Percentiles rank a stretch among this genome's conserved stretches.
Evolutionary conservation across 2,329 filamentous ascomycete genomes (phyloP).

Genomic region (Curvularia sp.): DNA sequence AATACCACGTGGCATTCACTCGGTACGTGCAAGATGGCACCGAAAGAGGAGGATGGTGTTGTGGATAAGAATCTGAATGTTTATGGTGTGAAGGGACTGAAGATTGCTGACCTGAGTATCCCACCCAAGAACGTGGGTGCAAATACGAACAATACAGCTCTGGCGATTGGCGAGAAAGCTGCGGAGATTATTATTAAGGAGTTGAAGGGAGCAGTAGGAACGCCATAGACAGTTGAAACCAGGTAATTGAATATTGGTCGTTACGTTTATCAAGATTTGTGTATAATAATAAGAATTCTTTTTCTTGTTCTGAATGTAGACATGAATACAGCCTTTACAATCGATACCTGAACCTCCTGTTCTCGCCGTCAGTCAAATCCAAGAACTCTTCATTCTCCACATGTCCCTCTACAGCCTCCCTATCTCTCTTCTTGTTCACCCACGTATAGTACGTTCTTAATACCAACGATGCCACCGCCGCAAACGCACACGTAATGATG

Average conservation of each 20-base stretch:
- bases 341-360: slow-evolving; percentile 32
- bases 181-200: slow-evolving; percentile 39
- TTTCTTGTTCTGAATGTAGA: background rate
- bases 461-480: slow-evolving; percentile 53
- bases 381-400: slow-evolving; percentile 44
- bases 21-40: slow-evolving; percentile 45
- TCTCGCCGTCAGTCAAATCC: slow-evolving; percentile 49
- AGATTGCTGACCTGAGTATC: slow-evolving; percentile 55
- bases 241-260: background rate
- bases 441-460: slow-evolving; percentile 34
- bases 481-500: slow-evolving; percentile 29
- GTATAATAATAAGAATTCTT: background rate
- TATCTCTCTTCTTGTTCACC: slow-evolving; percentile 45
- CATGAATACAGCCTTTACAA: slow-evolving; percentile 7
- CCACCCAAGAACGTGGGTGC: slow-evolving; percentile 54
- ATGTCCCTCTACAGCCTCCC: slow-evolving; percentile 1
- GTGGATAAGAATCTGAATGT: slow-evolving; percentile 40
- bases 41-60: slow-evolving; percentile 39
- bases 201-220: slow-evolving; percentile 7
- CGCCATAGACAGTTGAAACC: background rate
- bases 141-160: slow-evolving; percentile 57
- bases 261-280: background rate
- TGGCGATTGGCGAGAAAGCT: slow-evolving; percentile 47
- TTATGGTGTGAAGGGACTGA: slow-evolving; percentile 41
- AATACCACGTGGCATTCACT: slow-evolving; percentile 45